These are phyloP conservation scores for Vicia villosa DNA, from an alignment of 306 rosid species.

Conservation along the genomic window DNA sequence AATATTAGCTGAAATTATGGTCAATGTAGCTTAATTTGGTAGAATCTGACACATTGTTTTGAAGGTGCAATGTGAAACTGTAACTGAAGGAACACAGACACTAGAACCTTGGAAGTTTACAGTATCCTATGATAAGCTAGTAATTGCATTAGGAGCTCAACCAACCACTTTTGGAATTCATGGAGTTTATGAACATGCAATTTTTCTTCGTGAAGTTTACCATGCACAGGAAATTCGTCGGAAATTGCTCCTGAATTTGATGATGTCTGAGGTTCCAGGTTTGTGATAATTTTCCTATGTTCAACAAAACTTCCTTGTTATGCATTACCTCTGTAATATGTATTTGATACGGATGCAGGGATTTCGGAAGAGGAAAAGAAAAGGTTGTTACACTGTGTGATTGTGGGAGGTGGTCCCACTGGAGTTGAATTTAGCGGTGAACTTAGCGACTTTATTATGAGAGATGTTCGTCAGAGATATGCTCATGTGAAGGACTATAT, in stretches of 20 bases:
- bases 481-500: conserved; percentile 87
- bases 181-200: conserved; percentile 83
- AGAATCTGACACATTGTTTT: conserved; percentile 39
- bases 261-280: conserved; percentile 96
- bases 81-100: conserved; percentile 55
- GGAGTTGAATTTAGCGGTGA: conserved; percentile 99
- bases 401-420: conserved; percentile 98
- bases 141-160: conserved; percentile 83
- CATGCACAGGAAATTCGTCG: conserved; percentile 99
- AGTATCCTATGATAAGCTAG: conserved; percentile 80
- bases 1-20: conserved; percentile 25
- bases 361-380: conserved; percentile 70
- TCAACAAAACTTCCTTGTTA: background rate
- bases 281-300: conserved; percentile 17
- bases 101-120: conserved; percentile 84
- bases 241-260: conserved; percentile 84
- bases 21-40: conserved; percentile 28
- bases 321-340: conserved; percentile 4
- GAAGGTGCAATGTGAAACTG: conserved; percentile 89
- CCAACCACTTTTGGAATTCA: conserved; percentile 88
- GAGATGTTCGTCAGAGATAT: conserved; percentile 85
- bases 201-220: conserved; percentile 90
- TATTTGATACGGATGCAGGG: conserved; percentile 58
- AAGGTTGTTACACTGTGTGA: conserved; percentile 91
- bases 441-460: conserved; percentile 89